Evolutionary conservation across 1,284 basidiomycete species (phyloP), one percentile per base, ranked within the genome.

Genomic region (Fomitopsis palustris): DNA sequence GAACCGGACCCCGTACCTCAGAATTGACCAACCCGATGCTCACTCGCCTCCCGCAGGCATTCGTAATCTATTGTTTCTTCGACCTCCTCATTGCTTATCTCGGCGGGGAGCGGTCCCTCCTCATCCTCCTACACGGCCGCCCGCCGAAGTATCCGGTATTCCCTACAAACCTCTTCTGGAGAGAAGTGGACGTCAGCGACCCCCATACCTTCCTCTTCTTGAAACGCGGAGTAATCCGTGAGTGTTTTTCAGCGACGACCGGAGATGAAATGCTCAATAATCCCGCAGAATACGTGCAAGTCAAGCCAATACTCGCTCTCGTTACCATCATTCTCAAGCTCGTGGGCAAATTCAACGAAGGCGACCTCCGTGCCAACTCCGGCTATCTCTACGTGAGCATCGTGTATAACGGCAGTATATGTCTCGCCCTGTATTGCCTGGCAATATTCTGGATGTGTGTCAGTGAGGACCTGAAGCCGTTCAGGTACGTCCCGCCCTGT

Each of bases 391-490:
- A 96, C 70, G 81, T 96, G 73, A 93, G 88, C 64, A 81, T 97
- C 64, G 81, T 95, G 14, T 91, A 91, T 76, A 91, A 90, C 73
- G 70, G 80, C 57, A 87, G 85, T 72, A 91, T 93, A 60, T 86
- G 85, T 71, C 76, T 86, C 58, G 88, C 86, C 41, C 74, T 95
- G 19, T 95, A 93, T 77, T 96, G 95, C 68, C 81, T 98, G 52
- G 95, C 93, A 0, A 88, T 96, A 77, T 97, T 97, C 74, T 97
- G 95, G 95, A 83, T 96, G 56, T 93, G 91, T 61, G 91, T 96
- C 3, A 87, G 84, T 67, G 80, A 88, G 29, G 95, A 96, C 70
- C 76, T 98, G 49, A 90, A 90, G 72, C 93, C 93, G 2, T 95
- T 95, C 77, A 81, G 93, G 83, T 88, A 70, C 63, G 83, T 80